Evolutionary conservation across 352 stramenopile species (phyloP), one percentile per base, ranked within the genome.

Genomic region (Aphanomyces astaci): DNA sequence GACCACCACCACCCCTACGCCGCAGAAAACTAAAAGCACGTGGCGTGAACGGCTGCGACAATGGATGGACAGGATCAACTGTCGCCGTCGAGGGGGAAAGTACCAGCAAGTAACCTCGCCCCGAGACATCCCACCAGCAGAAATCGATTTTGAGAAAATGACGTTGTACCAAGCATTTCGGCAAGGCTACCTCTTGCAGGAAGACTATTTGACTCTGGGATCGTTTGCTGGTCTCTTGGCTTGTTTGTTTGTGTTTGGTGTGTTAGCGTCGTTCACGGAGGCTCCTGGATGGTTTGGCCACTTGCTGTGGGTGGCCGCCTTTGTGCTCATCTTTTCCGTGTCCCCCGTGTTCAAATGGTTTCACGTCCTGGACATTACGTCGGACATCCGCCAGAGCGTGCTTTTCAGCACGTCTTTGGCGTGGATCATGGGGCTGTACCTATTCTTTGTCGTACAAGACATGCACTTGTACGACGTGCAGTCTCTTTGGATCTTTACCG

Each of bases 311-410:
- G 80, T 85, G 22, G 76, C 55, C 3, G 71, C 59, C 2, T 89
- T 88, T 64, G 78, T 90, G 0, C 4, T 83, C 1, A 73, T 92
- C 28, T 94, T 94, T 62, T 87, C 85, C 11, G 52, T 90, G 1
- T 81, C 79, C 22, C 82, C 82, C 22, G 86, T 81, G 2, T 76
- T 89, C 63, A 94, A 94, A 68, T 92, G 80, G 66, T 92, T 91
- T 69, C 81, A 88, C 59, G 87, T 87, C 15, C 73, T 73, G 1
- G 51, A 66, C 9, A 72, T 81, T 30, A 89, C 80, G 3, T 31
- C 68, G 0, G 85, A 94, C 62, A 66, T 71, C 7, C 82, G 73
- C 25, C 77, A 73, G 56, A 76, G 71, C 0, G 81, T 86, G 46
- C 73, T 60, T 2, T 78, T 72, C 0, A 90, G 82, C 64, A 81